phyloP scores from a whole-genome alignment of 2,329 filamentous ascomycete genomes.

The Neurospora crassa region DNA sequence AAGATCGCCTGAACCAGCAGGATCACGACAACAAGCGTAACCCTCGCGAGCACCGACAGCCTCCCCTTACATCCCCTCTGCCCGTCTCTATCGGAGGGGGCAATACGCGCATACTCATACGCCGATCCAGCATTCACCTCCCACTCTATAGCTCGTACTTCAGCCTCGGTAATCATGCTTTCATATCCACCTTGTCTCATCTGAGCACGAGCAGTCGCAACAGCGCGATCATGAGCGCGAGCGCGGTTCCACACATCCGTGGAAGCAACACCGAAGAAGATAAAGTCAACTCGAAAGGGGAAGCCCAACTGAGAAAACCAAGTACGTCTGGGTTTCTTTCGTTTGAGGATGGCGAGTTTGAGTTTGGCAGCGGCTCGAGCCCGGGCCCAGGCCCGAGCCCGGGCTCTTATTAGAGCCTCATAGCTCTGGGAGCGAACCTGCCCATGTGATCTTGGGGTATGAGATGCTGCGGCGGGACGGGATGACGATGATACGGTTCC shows the following conservation, averaged over 20 bases:
- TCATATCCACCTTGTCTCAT: too few relatives aligned
- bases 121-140: background rate
- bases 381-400: accelerated
- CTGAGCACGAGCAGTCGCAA: background rate
- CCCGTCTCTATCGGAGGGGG: background rate
- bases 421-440: background rate
- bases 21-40: accelerated
- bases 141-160: background rate
- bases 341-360: background rate
- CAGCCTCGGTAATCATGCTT: background rate
- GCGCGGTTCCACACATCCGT: accelerated
- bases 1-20: background rate
- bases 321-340: background rate
- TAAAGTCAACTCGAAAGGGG: background rate
- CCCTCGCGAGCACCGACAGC: background rate
- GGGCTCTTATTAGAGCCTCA: background rate
- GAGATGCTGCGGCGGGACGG: background rate
- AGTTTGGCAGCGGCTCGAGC: background rate
- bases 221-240: accelerated
- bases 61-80: background rate
- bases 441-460: background rate
- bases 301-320: background rate
- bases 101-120: background rate
- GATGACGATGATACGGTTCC: background rate
- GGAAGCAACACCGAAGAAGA: background rate